Conservation (phyloP, 805 yeast genomes). For the Danielia reshetovae region DNA sequence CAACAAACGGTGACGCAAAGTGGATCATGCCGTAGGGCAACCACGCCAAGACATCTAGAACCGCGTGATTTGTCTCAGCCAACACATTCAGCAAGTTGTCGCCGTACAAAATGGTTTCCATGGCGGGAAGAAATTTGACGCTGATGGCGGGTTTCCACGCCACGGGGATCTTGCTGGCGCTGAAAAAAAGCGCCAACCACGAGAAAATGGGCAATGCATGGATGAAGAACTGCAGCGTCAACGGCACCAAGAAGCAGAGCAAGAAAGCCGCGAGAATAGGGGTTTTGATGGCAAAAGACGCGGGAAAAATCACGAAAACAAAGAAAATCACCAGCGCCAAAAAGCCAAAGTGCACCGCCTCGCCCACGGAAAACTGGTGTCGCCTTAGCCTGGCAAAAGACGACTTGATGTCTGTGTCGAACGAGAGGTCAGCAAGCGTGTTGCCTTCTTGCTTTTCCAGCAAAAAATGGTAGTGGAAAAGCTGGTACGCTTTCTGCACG, state of each 20-base stretch:
- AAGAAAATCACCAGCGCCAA: constrained; percentile 50
- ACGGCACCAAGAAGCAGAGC: constrained; percentile 58
- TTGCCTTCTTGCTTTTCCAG: constrained; percentile 49
- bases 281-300: constrained; percentile 40
- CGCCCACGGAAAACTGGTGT: constrained; percentile 43
- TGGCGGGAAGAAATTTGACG: constrained; percentile 83
- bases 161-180: constrained; percentile 69
- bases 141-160: constrained; percentile 81
- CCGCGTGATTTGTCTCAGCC: constrained; percentile 63
- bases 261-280: constrained; percentile 40
- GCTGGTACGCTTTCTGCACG: constrained; percentile 36
- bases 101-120: constrained; percentile 89
- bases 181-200: constrained; percentile 81
- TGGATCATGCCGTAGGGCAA: constrained; percentile 90
- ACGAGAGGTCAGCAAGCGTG: constrained; percentile 47
- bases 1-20: constrained; percentile 85
- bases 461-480: constrained; percentile 49
- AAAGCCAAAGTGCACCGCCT: constrained; percentile 50
- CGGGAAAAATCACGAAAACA: constrained; percentile 58
- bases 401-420: constrained; percentile 43
- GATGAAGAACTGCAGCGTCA: constrained; percentile 79
- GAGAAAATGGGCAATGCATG: constrained; percentile 79
- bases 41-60: constrained; percentile 88
- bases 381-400: constrained; percentile 39
- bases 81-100: constrained; percentile 82